Evolutionary conservation across 2,329 filamentous ascomycete species (phyloP).

Genomic region (Ascochyta clinopodiicola): DNA sequence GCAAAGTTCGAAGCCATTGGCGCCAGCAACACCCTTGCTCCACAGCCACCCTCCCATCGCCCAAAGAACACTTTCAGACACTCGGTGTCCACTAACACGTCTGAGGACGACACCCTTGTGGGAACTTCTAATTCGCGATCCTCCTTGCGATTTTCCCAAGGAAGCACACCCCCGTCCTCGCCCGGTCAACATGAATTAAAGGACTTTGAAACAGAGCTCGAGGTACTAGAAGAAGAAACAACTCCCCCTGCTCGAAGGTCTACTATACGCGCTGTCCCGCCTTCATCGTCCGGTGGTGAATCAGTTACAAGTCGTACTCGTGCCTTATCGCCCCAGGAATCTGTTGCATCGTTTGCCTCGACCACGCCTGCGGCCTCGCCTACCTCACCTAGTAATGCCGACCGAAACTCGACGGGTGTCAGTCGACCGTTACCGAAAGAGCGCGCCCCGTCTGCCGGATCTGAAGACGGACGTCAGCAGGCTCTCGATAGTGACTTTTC

Average conservation of each 20-base stretch:
- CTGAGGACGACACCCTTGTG: constrained; percentile 48
- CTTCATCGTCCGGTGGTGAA: constrained; percentile 44
- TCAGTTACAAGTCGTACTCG: constrained; percentile 37
- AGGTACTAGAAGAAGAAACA: constrained; percentile 45
- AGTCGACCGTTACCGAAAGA: constrained; percentile 32
- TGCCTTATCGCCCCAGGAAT: constrained; percentile 46
- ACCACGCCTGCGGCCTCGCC: constrained; percentile 33
- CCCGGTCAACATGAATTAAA: constrained; percentile 37
- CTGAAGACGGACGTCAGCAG: constrained; percentile 39
- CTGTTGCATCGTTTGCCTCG: constrained; percentile 47
- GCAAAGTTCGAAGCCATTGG: constrained; percentile 42
- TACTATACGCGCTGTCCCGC: constrained; percentile 49
- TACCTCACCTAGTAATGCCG: constrained; percentile 31
- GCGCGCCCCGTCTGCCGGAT: constrained; percentile 36
- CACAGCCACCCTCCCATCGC: constrained; percentile 40
- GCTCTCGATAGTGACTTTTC: constrained; percentile 41
- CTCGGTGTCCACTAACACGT: constrained; percentile 47
- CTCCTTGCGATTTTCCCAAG: constrained; percentile 49
- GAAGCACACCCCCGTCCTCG: constrained; percentile 48
- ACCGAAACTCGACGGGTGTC: constrained; percentile 38
- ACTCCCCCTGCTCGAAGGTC: constrained; percentile 28
- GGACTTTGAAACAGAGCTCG: constrained; percentile 39
- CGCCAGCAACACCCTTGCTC: constrained; percentile 40
- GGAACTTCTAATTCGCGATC: constrained; percentile 46
- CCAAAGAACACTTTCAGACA: constrained; percentile 45